Evolutionary conservation across 306 rosid genomes (phyloP), one percentile per base, ranked within the genome.

Genomic region (Begonia fuchsioides): DNA sequence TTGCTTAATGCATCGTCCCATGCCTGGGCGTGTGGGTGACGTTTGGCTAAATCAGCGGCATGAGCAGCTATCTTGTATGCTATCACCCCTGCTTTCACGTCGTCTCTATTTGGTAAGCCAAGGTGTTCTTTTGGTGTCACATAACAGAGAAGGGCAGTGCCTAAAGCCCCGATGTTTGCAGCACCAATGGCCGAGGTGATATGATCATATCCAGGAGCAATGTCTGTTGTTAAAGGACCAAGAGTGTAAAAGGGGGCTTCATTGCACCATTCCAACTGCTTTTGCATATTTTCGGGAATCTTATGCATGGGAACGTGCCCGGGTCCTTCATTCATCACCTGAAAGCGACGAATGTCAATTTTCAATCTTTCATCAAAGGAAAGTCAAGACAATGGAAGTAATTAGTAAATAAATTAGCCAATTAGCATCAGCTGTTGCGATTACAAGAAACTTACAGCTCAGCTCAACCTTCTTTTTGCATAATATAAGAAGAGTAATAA

Each of bases 291-390:
- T 66, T 92, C 98, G 44, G 98, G 98, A 63, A 92, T 92, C 76
- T 92, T 92, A 65, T 92, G 98, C 98, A 92, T 67, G 44, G 98
- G 98, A 41, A 92, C 51, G 58, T 92, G 98, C 47, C 98, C 98
- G 40, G 98, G 98, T 61, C 98, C 98, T 79, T 92, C 98, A 64
- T 92, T 92, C 98, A 92, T 92, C 53, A 92, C 93, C 95, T 85
- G 72, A 75, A 66, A 70, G 15, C 39, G 41, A 48, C 38, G 13
- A 40, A 18, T n/a, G n/a, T n/a, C n/a, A n/a, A n/a, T n/a, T n/a
- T n/a, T n/a, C n/a, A n/a, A n/a, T n/a, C n/a, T n/a, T n/a, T n/a
- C n/a, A n/a, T n/a, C n/a, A n/a, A n/a, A n/a, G n/a, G n/a, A n/a
- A n/a, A n/a, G n/a, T n/a, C n/a, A n/a, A n/a, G n/a, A n/a, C n/a